phyloP scores from a whole-genome alignment of 208 protist species.

The Polymyxa betae region DNA sequence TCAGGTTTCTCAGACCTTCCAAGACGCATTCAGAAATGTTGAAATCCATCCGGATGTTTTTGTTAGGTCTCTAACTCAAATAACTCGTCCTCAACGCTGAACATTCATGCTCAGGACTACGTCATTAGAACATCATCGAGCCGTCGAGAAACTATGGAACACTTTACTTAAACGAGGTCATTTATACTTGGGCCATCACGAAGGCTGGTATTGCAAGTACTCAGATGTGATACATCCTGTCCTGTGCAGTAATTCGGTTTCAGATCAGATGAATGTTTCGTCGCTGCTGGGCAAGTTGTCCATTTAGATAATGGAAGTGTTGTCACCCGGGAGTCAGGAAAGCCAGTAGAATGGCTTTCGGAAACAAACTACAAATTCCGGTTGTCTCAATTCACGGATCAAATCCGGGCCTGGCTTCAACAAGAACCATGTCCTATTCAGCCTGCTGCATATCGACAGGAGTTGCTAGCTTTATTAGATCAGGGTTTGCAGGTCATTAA shows the following conservation, averaged over 20 bases:
- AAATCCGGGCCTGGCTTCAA: slow-evolving; percentile 81
- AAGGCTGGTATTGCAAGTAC: slow-evolving; percentile 97
- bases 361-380: slow-evolving; percentile 99
- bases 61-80: too few species aligned
- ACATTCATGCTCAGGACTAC: slow-evolving; percentile 74
- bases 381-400: slow-evolving; percentile 83
- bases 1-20: slow-evolving; percentile 72
- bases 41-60: slow-evolving; percentile 84
- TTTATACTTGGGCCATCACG: slow-evolving; percentile 95
- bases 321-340: slow-evolving; percentile 84
- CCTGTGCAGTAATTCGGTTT: slow-evolving; percentile 54
- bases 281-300: background rate
- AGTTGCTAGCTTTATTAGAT: slow-evolving; percentile 75
- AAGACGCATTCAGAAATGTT: slow-evolving; percentile 85
- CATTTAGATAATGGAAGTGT: slow-evolving; percentile 72
- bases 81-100: slow-evolving; percentile 90
- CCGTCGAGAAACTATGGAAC: slow-evolving; percentile 75
- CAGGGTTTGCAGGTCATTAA: slow-evolving; percentile 67
- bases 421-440: slow-evolving; percentile 79
- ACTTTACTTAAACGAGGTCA: slow-evolving; percentile 83
- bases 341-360: slow-evolving; percentile 87
- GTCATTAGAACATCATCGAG: slow-evolving; percentile 52
- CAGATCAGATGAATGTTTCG: slow-evolving; percentile 44
- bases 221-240: slow-evolving; percentile 86
- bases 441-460: slow-evolving; percentile 85